phyloP scores from a whole-genome alignment of 2,329 filamentous ascomycete genomes.

The Stagonosporopsis cucurbitacearum region DNA sequence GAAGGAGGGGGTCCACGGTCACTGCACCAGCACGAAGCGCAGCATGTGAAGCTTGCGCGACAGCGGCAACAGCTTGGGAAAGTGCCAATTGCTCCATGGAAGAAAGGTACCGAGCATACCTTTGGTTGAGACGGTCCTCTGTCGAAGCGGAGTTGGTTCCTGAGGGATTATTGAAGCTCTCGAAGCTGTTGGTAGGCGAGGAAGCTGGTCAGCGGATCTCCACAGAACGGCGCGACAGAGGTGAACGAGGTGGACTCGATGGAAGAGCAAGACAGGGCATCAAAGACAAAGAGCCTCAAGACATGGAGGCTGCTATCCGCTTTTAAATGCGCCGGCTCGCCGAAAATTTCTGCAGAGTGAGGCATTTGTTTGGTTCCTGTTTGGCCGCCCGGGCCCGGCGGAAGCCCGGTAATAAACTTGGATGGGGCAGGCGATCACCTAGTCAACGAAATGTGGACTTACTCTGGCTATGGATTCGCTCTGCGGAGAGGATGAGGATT shows the following conservation, averaged over 20 bases:
- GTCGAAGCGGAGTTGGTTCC: conserved; percentile 22
- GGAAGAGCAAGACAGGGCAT: conserved; percentile 39
- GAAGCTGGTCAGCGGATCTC: conserved; percentile 42
- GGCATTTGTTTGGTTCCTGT: conserved; percentile 45
- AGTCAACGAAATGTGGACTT: conserved; percentile 35
- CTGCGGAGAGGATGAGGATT: conserved; percentile 15
- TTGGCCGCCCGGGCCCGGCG: conserved; percentile 39
- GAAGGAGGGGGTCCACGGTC: conserved; percentile 11
- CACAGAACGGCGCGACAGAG: conserved; percentile 35
- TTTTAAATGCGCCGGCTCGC: conserved; percentile 41
- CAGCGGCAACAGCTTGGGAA: conserved; percentile 16
- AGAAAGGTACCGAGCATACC: conserved; percentile 37
- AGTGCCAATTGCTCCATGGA: conserved; percentile 26
- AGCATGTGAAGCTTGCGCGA: conserved; percentile 15
- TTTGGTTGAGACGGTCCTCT: conserved; percentile 36
- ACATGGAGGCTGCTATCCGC: conserved; percentile 28
- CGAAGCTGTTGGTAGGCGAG: conserved; percentile 31
- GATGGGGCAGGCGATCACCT: conserved; percentile 28
- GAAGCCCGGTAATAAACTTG: conserved; percentile 36
- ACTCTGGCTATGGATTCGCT: conserved; percentile 32
- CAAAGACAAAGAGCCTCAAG: conserved; percentile 31
- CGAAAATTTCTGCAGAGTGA: conserved; percentile 47
- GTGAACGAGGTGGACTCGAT: conserved; percentile 30
- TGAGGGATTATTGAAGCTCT: conserved; percentile 30
- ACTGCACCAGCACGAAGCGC: conserved; percentile 12